Conservation (phyloP, 495 filamentous ascomycete genomes). For the Annulohypoxylon moriforme region DNA sequence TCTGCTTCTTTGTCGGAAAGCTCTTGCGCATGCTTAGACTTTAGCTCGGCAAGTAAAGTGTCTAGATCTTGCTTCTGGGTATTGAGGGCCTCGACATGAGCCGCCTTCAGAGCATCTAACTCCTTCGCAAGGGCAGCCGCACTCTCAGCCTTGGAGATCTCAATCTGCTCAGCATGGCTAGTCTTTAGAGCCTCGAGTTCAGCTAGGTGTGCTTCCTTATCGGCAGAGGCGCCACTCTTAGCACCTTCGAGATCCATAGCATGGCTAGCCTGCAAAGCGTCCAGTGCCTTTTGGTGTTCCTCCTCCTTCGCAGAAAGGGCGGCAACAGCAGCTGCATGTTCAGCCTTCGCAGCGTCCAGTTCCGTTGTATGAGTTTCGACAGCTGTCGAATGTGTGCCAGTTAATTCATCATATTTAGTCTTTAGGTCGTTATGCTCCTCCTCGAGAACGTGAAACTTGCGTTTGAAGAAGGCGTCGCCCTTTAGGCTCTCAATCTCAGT, state of each 20-base stretch:
- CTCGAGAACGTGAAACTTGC: constrained; percentile 63
- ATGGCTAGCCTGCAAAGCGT: constrained; percentile 57
- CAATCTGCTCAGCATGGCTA: constrained; percentile 59
- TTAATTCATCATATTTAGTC: constrained; percentile 44
- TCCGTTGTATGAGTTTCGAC: constrained; percentile 51
- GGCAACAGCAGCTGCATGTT: constrained; percentile 50
- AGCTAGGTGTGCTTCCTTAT: constrained; percentile 49
- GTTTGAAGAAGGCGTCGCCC: constrained; percentile 66
- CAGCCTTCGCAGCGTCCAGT: constrained; percentile 53
- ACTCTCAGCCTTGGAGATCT: constrained; percentile 55
- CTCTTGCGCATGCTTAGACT: constrained; percentile 52
- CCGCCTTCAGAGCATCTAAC: constrained; percentile 55
- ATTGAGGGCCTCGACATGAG: constrained; percentile 52
- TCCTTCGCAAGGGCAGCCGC: constrained; percentile 52
- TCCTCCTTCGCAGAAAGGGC: constrained; percentile 55
- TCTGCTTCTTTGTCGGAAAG: constrained; percentile 39
- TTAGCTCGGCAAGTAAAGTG: constrained; percentile 52
- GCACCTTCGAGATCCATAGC: constrained; percentile 59
- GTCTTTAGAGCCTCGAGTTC: constrained; percentile 60
- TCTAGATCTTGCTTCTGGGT: constrained; percentile 46
- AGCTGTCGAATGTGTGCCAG: constrained; percentile 54
- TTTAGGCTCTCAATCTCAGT: constrained; percentile 67
- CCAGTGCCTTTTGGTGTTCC: constrained; percentile 56
- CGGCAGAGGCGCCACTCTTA: constrained; percentile 54
- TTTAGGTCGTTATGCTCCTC: constrained; percentile 58